These are phyloP conservation scores for Glycyrrhiza uralensis DNA, from an alignment of 306 rosid genomes.

Conservation along the genomic window DNA sequence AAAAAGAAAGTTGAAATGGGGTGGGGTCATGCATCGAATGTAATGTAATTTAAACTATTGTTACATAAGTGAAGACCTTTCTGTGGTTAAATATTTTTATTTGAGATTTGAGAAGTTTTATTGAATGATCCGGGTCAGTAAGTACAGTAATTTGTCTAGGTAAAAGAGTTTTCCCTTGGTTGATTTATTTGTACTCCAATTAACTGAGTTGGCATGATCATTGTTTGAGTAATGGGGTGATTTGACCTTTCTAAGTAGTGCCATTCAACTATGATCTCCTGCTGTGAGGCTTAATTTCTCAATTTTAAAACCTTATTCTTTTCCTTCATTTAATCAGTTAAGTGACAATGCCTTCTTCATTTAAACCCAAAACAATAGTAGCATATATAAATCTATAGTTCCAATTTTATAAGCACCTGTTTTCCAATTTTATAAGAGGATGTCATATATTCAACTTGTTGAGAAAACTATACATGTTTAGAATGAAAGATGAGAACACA, in stretches of 20 bases:
- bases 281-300: background rate
- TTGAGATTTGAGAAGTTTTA: background rate
- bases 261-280: background rate
- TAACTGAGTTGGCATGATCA: constrained; percentile 7
- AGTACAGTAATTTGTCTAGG: constrained; percentile 1
- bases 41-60: background rate
- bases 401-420: background rate
- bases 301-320: background rate
- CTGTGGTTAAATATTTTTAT: background rate
- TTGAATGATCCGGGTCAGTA: background rate
- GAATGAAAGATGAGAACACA: too few relatives aligned
- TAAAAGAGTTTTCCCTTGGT: background rate
- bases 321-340: background rate
- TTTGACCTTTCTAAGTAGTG: background rate
- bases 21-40: constrained; percentile 36
- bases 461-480: too few relatives aligned
- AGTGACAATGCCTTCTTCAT: background rate
- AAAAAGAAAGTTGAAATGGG: constrained; percentile 18
- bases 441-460: background rate
- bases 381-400: background rate
- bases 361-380: background rate
- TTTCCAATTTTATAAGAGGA: background rate
- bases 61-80: constrained; percentile 13
- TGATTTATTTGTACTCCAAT: background rate
- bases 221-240: background rate